These are phyloP conservation scores for Vitis labrusca DNA, from an alignment of 164 flowering plant species.

Conservation along the genomic window DNA sequence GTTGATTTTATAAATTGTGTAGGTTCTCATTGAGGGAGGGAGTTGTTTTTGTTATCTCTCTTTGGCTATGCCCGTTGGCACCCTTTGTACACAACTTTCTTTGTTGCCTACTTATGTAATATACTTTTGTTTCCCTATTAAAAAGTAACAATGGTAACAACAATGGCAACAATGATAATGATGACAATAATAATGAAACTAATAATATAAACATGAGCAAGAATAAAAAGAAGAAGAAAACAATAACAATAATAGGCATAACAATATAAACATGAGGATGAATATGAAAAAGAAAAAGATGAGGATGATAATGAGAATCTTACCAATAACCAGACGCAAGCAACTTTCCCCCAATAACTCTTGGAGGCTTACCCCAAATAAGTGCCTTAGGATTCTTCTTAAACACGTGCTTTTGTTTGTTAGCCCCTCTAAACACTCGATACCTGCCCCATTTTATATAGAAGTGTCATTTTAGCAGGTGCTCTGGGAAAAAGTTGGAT, in stretches of 20 bases:
- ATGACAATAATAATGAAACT: no score
- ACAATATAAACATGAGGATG: neutral
- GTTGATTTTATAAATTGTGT: no score
- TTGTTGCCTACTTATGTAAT: no score
- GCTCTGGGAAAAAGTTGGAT: neutral
- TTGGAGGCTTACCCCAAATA: constrained; percentile 90
- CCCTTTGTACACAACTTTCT: no score
- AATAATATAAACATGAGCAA: no score
- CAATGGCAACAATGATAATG: no score
- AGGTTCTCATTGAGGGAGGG: no score
- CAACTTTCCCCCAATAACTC: constrained; percentile 88
- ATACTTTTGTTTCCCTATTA: no score
- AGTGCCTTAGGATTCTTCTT: constrained; percentile 85
- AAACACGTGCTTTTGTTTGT: constrained; percentile 87
- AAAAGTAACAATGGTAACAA: no score
- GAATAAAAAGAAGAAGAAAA: no score
- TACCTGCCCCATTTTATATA: constrained; percentile 46
- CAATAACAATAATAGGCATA: neutral
- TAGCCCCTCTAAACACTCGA: constrained; percentile 85
- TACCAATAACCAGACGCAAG: constrained; percentile 99
- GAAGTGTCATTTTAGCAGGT: neutral
- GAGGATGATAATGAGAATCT: constrained; percentile 19
- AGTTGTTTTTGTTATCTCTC: no score
- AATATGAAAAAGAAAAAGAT: neutral
- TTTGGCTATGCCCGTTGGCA: no score